Evolutionary conservation across 371 early-diverging fungal genomes (phyloP), one percentile per base, ranked within the genome.

Genomic region (Mortierella sp.): DNA sequence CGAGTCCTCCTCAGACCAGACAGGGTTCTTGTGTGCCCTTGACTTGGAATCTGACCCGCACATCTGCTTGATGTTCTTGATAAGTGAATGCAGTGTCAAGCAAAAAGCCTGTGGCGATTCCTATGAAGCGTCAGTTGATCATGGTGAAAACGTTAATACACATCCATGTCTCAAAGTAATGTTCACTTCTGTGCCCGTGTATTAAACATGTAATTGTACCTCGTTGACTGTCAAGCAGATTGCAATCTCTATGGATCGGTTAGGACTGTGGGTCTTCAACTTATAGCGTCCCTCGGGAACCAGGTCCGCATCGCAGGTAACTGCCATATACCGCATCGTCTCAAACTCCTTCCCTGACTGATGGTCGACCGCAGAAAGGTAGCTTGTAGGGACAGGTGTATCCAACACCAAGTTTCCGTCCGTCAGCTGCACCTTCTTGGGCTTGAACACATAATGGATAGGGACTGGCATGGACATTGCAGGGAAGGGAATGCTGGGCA

Each of bases 211-310:
- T 3, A 13, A 22, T 16, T 26, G 40, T 87, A 90, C 92, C 87
- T 96, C 96, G 89, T 96, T 96, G 92, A 97, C 95, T n/a, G 97
- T 97, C 64, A 97, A 88, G 61, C 96, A 96, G 48, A 94, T 89
- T 48, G 92, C 93, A 24, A 97, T 80, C 81, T 97, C 97, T 10
- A 96, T 94, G 43, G 88, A 65, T 61, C 91, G 89, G 55, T 90
- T 87, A 75, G 91, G 87, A 64, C 90, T 87, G 22, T 89, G 88
- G 72, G 94, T 95, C 65, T 97, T 89, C 64, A 97, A 89, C n/a
- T 90, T 92, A 86, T 95, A 97, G 11, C 89, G 86, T 7, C 92
- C 85, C 24, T 88, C 83, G n/a, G 82, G 83, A 76, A 96, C 96
- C 66, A 94, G 89, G 73, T 96, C 92, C 5, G 96, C 92, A 78